phyloP scores from a whole-genome alignment of 2,329 filamentous ascomycete species.

The Drechslera avenae region DNA sequence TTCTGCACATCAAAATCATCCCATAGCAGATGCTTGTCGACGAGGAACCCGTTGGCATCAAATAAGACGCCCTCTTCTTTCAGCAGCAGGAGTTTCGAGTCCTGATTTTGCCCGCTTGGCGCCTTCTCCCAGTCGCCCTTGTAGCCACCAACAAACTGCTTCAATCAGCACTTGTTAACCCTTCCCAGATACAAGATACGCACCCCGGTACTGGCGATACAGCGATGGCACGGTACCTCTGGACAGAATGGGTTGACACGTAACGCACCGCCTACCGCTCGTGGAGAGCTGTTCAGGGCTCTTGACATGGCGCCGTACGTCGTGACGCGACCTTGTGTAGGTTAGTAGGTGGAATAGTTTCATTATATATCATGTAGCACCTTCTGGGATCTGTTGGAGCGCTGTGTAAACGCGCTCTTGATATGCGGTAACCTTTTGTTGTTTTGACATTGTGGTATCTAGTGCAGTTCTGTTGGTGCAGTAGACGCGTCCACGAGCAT shows the following conservation, averaged over 20 bases:
- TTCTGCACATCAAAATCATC: constrained; percentile 47
- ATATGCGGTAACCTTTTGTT: constrained; percentile 41
- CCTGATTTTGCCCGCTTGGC: constrained; percentile 66
- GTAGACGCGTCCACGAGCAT: neutral
- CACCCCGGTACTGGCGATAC: constrained; percentile 74
- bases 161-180: constrained; percentile 4
- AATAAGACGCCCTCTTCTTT: constrained; percentile 68
- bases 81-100: constrained; percentile 67
- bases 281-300: constrained; percentile 71
- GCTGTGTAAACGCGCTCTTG: constrained; percentile 66
- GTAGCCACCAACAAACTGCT: constrained; percentile 66
- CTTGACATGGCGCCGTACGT: constrained; percentile 76
- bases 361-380: too few relatives aligned
- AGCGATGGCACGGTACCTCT: constrained; percentile 78
- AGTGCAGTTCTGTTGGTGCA: neutral
- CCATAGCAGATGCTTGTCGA: constrained; percentile 56
- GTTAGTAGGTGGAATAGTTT: too few relatives aligned
- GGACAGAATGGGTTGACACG: constrained; percentile 82
- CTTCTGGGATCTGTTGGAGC: constrained; percentile 74
- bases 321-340: constrained; percentile 69
- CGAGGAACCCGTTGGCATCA: constrained; percentile 63
- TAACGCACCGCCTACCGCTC: constrained; percentile 78
- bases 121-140: constrained; percentile 68
- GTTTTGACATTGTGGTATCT: constrained; percentile 23
- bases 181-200: constrained; percentile 23